Evolutionary conservation across 1,284 basidiomycete genomes (phyloP), one percentile per base, ranked within the genome.

Genomic region (Sporisorium sorghi): DNA sequence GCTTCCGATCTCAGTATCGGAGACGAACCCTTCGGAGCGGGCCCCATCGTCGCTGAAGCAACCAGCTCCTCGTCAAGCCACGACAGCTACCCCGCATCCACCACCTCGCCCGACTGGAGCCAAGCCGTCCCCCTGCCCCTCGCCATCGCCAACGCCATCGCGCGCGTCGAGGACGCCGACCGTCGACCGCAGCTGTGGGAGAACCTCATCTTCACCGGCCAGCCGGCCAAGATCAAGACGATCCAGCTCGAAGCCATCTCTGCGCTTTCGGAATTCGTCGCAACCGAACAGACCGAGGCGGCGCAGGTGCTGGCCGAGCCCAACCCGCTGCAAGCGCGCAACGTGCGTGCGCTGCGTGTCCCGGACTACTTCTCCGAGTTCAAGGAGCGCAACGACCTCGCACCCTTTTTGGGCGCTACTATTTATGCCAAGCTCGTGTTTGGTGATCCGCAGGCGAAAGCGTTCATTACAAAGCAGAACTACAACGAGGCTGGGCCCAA

Each of bases 311-410:
- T 77, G 9, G 78, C 74, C 21, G 78, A 80, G 53, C 78, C 78
- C 37, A 78, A 80, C 28, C 66, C 76, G 11, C 28, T 70, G 46
- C 82, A 84, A 54, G 71, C 82, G 23, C 74, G 72, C 53, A 77
- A 67, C 28, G 81, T 79, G 19, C 73, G 83, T 15, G 73, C 77
- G 26, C 58, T 81, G 49, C 68, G 68, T n/a, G 77, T 80, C 37
- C 83, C 83, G 4, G 83, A 84, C 69, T 84, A 81, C 70, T 84
- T 84, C 59, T 61, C 72, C 42, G 79, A 81, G 48, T 84, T 80
- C 64, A 84, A 84, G 66, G 83, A 83, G 8, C 64, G 80, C n/a
- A 77, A 71, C 19, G 82, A 84, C 35, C 56, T 84, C 28, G 81
- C 79, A 8, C 66, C 76, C 5, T 84, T 82, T 69, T 68, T 84